A percentile compares a stretch with the other conserved stretches of the same genome.
Conservation (phyloP, 2,329 filamentous ascomycete species). For the Amauroascus verrucosus region DNA sequence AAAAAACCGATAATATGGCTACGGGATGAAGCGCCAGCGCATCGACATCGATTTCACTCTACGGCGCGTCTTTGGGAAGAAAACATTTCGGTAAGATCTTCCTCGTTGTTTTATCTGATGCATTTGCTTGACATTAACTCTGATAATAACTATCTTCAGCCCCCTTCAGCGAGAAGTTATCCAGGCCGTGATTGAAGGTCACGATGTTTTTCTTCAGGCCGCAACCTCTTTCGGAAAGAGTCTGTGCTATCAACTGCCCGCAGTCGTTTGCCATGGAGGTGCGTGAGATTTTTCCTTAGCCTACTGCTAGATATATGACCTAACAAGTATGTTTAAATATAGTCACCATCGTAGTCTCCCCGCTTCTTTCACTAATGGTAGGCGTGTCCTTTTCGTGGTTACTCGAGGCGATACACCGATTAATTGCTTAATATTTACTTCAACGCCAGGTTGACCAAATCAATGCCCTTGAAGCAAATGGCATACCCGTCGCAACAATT, state of each 20-base stretch:
- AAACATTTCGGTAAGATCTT: constrained; percentile 53
- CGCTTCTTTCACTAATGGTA: constrained; percentile 80
- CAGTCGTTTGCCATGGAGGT: constrained; percentile 79
- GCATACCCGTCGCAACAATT: constrained; percentile 71
- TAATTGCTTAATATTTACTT: constrained; percentile 31
- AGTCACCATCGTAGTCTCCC: constrained; percentile 87
- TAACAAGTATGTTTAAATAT: neutral
- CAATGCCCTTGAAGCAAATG: constrained; percentile 60
- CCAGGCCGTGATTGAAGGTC: constrained; percentile 62
- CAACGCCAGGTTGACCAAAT: constrained; percentile 77
- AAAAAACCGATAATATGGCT: constrained; percentile 4
- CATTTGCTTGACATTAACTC: too few relatives aligned
- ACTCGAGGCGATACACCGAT: neutral
- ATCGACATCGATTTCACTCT: constrained; percentile 64
- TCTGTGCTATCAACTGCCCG: constrained; percentile 88
- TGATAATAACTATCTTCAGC: constrained; percentile 36
- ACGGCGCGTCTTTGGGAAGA: constrained; percentile 61
- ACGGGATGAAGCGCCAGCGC: constrained; percentile 22
- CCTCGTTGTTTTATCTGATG: constrained; percentile 44
- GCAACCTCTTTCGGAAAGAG: constrained; percentile 74
- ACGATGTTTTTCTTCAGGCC: constrained; percentile 90
- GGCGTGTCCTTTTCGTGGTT: constrained; percentile 33
- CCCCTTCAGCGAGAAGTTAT: constrained; percentile 85
- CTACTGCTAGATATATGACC: neutral
- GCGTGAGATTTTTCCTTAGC: constrained; percentile 29